These are phyloP conservation scores for Phanerochaete sordida DNA, from an alignment of 768 basidiomycete species.

Conservation along the genomic window DNA sequence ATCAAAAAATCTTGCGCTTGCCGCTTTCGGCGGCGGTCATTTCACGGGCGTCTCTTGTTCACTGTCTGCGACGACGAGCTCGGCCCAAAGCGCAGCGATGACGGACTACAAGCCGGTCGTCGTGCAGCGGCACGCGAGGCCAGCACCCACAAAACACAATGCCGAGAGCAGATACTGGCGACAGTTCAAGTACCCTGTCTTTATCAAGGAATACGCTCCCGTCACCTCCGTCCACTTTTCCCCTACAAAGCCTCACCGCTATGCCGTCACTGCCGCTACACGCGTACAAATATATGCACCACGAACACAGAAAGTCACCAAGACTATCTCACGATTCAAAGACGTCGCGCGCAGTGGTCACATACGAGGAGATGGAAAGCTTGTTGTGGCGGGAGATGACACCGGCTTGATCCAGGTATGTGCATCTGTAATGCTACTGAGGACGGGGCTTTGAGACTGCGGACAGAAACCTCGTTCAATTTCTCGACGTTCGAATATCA, in stretches of 20 bases:
- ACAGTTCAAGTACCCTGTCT: constrained; percentile 85
- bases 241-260: constrained; percentile 81
- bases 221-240: constrained; percentile 95
- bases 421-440: not conserved
- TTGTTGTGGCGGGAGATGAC: constrained; percentile 94
- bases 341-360: constrained; percentile 88
- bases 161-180: constrained; percentile 85
- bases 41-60: constrained; percentile 10
- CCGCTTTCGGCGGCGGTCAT: constrained; percentile 19
- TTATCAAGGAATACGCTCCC: constrained; percentile 95
- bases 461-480: constrained; percentile 5
- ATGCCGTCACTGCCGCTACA: constrained; percentile 93
- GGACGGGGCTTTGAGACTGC: constrained; percentile 4
- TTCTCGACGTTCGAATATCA: not conserved
- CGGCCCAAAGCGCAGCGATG: constrained; percentile 38
- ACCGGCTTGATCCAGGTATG: constrained; percentile 78
- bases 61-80: constrained; percentile 10
- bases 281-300: constrained; percentile 95
- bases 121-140: constrained; percentile 55
- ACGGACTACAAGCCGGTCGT: constrained; percentile 74
- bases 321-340: constrained; percentile 96
- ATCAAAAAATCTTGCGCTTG: constrained; percentile 14
- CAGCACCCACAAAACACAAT: constrained; percentile 55
- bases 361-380: constrained; percentile 90
- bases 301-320: constrained; percentile 92